phyloP scores from a whole-genome alignment of 495 filamentous ascomycete species.

The Hypoxylon trugodes region DNA sequence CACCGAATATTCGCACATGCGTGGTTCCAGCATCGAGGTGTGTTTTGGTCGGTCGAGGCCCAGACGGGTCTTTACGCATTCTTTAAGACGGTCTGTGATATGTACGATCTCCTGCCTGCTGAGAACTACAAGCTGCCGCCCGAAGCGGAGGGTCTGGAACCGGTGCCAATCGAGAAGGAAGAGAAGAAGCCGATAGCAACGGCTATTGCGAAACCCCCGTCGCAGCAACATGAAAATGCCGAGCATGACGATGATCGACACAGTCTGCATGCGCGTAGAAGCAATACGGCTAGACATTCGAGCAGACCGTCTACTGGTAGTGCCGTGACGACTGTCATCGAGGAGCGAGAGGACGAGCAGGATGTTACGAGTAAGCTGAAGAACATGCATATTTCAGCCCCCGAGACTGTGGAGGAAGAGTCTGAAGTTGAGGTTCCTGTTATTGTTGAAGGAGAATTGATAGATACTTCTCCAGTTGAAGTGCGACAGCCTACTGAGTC shows the following conservation, averaged over 20 bases:
- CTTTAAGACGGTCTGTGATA: conserved; percentile 96
- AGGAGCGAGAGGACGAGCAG: conserved; percentile 72
- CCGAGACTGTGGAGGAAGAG: conserved; percentile 51
- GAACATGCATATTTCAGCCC: conserved; percentile 51
- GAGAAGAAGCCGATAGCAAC: conserved; percentile 48
- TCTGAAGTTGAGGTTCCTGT: conserved; percentile 54
- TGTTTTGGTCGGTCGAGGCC: conserved; percentile 96
- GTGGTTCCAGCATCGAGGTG: conserved; percentile 94
- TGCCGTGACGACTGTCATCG: conserved; percentile 73
- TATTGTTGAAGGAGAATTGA: conserved; percentile 51
- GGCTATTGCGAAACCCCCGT: conserved; percentile 57
- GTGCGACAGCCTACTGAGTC: conserved; percentile 3
- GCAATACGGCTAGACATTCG: conserved; percentile 76
- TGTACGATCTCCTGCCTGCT: conserved; percentile 84
- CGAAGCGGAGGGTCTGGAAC: conserved; percentile 83
- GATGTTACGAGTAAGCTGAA: conserved; percentile 52
- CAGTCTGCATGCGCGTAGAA: conserved; percentile 51
- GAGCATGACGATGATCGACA: conserved; percentile 56
- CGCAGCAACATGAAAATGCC: conserved; percentile 44
- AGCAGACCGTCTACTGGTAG: conserved; percentile 79
- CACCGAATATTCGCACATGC: conserved; percentile 98
- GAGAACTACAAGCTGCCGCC: conserved; percentile 95
- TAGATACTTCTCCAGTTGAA: conserved; percentile 26
- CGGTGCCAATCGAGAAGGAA: conserved; percentile 34
- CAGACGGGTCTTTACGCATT: conserved; percentile 89